These are phyloP conservation scores for Amyloporia xantha DNA, from an alignment of 768 basidiomycete species.

Conservation along the genomic window DNA sequence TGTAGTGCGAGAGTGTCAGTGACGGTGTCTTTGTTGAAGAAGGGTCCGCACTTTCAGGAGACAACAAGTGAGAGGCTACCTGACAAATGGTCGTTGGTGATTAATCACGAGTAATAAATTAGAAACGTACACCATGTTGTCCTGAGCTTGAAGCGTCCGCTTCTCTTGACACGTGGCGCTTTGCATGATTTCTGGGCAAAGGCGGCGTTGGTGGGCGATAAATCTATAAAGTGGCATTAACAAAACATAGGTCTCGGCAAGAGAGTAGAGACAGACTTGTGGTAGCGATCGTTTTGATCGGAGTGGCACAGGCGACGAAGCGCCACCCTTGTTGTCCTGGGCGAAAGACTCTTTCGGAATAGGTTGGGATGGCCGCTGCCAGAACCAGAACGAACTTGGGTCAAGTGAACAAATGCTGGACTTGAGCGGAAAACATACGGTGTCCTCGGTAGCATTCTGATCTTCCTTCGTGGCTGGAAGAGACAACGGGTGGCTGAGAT, in stretches of 20 bases:
- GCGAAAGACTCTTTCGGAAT: too few species aligned
- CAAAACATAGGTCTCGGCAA: slow-evolving; percentile 5
- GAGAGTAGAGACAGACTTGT: slow-evolving; percentile 8
- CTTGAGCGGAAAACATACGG: neutral
- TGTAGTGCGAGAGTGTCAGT: too few species aligned
- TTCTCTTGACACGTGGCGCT: neutral
- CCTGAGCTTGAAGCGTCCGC: neutral
- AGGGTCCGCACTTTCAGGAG: too few species aligned
- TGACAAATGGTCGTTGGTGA: neutral
- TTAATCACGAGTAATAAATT: neutral
- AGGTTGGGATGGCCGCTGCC: too few species aligned
- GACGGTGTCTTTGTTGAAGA: too few species aligned
- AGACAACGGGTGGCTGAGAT: neutral
- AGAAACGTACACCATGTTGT: neutral
- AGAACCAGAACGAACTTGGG: neutral
- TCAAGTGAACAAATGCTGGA: neutral
- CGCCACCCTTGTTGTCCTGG: neutral
- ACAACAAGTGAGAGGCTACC: neutral
- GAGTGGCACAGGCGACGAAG: slow-evolving; percentile 4
- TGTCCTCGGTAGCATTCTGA: neutral
- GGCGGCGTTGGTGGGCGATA: slow-evolving; percentile 31
- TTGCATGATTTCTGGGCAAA: slow-evolving; percentile 15
- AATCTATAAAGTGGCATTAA: slow-evolving; percentile 11
- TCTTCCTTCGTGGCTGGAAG: neutral
- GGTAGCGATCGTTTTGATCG: slow-evolving; percentile 14